phyloP scores from a whole-genome alignment of 2,329 filamentous ascomycete species.

The Escovopsis weberi region DNA sequence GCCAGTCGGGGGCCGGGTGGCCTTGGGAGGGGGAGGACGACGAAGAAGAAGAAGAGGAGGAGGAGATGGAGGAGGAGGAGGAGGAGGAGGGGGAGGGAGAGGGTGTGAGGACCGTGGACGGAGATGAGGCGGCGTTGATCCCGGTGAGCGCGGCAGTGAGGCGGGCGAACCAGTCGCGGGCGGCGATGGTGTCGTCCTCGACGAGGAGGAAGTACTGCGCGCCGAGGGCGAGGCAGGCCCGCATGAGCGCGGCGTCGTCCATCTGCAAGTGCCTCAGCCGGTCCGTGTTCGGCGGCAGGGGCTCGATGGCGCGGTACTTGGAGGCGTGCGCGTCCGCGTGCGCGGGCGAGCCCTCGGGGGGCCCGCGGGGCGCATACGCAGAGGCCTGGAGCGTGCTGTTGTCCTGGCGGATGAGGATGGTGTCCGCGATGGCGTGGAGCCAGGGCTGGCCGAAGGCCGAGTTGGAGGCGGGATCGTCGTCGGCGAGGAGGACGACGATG shows the following conservation, averaged over 20 bases:
- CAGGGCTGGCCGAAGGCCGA: constrained; percentile 15
- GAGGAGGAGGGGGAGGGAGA: too few relatives aligned
- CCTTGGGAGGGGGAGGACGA: not conserved
- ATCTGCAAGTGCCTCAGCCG: constrained; percentile 14
- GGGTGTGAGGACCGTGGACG: not conserved
- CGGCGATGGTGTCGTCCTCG: constrained; percentile 20
- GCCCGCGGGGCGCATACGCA: too few relatives aligned
- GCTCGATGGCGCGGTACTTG: constrained; percentile 5
- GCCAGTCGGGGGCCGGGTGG: constrained; percentile 11
- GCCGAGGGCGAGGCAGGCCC: constrained; percentile 10
- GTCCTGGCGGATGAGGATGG: constrained; percentile 10
- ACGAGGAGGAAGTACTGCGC: constrained; percentile 16
- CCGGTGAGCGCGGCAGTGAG: constrained; percentile 9
- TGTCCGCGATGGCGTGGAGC: constrained; percentile 15
- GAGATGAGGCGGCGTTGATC: constrained; percentile 7
- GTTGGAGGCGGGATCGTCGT: constrained; percentile 12
- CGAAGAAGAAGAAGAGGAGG: too few relatives aligned
- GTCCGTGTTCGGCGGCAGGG: constrained; percentile 4
- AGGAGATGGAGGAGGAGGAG: too few relatives aligned
- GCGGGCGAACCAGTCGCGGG: constrained; percentile 16
- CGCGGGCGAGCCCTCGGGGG: too few relatives aligned
- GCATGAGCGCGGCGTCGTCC: constrained; percentile 15
- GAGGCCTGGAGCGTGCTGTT: too few relatives aligned
- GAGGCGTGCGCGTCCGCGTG: not conserved
- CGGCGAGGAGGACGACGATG: constrained; percentile 16